phyloP scores from a whole-genome alignment of 2,329 filamentous ascomycete species.

The Microcera coccophila region DNA sequence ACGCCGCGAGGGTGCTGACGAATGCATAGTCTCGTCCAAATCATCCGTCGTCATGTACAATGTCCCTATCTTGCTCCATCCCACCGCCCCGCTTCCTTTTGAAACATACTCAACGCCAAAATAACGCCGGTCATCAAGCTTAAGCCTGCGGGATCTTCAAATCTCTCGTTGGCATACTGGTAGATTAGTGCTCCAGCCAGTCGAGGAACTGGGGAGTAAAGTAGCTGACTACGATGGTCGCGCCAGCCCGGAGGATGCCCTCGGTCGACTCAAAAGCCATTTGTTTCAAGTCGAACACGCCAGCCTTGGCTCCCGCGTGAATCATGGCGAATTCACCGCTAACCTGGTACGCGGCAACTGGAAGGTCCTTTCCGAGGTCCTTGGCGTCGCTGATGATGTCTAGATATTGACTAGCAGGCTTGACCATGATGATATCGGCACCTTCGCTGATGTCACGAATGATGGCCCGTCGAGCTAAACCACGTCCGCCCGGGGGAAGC shows the following conservation, averaged over 20 bases:
- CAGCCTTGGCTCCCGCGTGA: constrained; percentile 89
- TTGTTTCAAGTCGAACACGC: constrained; percentile 88
- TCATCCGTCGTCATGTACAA: too few relatives aligned
- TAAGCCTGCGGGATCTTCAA: constrained; percentile 4
- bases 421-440: constrained; percentile 98
- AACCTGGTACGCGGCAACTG: constrained; percentile 93
- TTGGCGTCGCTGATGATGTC: constrained; percentile 98
- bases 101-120: constrained; percentile 6
- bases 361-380: constrained; percentile 85
- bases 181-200: constrained; percentile 54
- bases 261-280: constrained; percentile 96
- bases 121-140: constrained; percentile 3
- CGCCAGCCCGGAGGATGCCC: constrained; percentile 87
- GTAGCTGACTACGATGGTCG: constrained; percentile 89
- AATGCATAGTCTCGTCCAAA: too few relatives aligned
- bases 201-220: constrained; percentile 80
- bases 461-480: constrained; percentile 87
- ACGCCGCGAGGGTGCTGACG: too few relatives aligned
- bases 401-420: constrained; percentile 91
- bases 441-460: constrained; percentile 86
- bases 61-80: too few relatives aligned
- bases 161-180: constrained; percentile 6
- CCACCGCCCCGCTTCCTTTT: constrained; percentile 10
- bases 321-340: constrained; percentile 98
- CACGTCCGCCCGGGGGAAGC: constrained; percentile 85